Evolutionary conservation across 768 basidiomycete species (phyloP).

Genomic region (Terana coerulea): DNA sequence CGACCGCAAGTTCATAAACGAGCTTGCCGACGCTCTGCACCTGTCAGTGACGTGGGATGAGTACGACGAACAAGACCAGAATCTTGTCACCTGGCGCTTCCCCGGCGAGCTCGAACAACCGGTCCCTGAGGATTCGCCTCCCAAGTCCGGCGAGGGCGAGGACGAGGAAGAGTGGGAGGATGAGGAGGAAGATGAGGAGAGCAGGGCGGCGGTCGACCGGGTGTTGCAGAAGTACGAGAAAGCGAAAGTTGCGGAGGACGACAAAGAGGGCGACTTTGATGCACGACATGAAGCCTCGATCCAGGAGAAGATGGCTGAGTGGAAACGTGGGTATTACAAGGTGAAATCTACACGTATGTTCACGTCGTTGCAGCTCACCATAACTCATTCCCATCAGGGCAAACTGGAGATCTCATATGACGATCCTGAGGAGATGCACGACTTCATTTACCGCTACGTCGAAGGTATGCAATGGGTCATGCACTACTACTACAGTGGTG

Average conservation of each 20-base stretch:
- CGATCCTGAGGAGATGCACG: conserved; percentile 60
- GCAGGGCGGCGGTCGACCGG: conserved; percentile 67
- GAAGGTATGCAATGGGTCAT: conserved; percentile 99
- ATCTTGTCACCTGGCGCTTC: conserved; percentile 66
- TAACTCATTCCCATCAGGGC: conserved; percentile 42
- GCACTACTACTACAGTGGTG: conserved; percentile 97
- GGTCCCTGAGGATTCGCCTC: conserved; percentile 22
- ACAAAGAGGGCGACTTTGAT: conserved; percentile 74
- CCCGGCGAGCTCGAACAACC: conserved; percentile 41
- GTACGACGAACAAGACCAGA: conserved; percentile 78
- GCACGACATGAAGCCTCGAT: conserved; percentile 69
- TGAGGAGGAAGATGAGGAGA: conserved; percentile 68
- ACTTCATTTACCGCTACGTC: conserved; percentile 76
- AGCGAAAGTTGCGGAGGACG: conserved; percentile 71
- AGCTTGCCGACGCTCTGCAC: conserved; percentile 73
- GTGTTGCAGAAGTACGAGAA: conserved; percentile 87
- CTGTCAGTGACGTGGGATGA: conserved; percentile 90
- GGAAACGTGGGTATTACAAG: conserved; percentile 89
- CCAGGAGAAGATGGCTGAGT: conserved; percentile 84
- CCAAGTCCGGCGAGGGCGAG: conserved; percentile 28
- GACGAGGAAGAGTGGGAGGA: conserved; percentile 29
- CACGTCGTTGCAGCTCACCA: neutral
- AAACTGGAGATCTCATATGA: conserved; percentile 84
- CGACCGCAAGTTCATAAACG: conserved; percentile 76
- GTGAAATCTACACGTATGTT: too few relatives aligned